A percentile compares a stretch with the other conserved stretches of the same genome.
These are phyloP conservation scores for Phytopythium vexans DNA, from an alignment of 352 stramenopile species.

Conservation along the genomic window DNA sequence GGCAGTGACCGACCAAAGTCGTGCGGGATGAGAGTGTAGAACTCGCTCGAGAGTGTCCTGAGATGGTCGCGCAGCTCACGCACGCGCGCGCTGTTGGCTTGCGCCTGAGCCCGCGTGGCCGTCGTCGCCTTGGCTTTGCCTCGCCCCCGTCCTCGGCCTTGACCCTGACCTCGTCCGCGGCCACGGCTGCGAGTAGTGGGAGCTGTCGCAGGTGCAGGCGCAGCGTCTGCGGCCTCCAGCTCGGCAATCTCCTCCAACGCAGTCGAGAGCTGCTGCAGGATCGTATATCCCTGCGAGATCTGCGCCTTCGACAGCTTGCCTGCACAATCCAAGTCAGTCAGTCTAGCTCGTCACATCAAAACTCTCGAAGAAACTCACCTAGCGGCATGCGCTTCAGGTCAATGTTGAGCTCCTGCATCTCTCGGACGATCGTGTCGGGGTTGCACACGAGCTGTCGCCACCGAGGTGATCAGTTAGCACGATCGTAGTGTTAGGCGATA, in stretches of 20 bases:
- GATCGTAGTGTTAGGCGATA: conserved; percentile 1
- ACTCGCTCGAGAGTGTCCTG: conserved; percentile 55
- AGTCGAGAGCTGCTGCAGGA: conserved; percentile 46
- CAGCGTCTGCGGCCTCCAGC: conserved; percentile 15
- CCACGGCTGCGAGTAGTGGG: not conserved
- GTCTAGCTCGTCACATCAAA: not conserved
- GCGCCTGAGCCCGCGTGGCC: conserved; percentile 5
- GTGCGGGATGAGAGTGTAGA: conserved; percentile 73
- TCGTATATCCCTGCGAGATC: conserved; percentile 56
- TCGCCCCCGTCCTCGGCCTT: conserved; percentile 19
- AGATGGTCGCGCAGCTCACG: conserved; percentile 28
- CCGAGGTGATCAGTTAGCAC: not conserved
- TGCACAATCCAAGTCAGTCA: not conserved
- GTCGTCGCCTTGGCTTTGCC: conserved; percentile 18
- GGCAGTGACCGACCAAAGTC: conserved; percentile 57
- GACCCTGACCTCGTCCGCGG: not conserved
- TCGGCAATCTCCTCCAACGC: conserved; percentile 35
- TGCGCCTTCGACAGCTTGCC: conserved; percentile 50
- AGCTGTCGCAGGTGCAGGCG: conserved; percentile 16
- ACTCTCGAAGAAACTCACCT: conserved; percentile 9
- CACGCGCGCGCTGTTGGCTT: conserved; percentile 8
- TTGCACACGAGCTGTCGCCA: conserved; percentile 46
- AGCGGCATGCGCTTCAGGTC: conserved; percentile 54
- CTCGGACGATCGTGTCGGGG: conserved; percentile 36
- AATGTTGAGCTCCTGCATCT: conserved; percentile 45